Conservation (phyloP, 768 basidiomycete genomes). For the Termitomyces sp. region DNA sequence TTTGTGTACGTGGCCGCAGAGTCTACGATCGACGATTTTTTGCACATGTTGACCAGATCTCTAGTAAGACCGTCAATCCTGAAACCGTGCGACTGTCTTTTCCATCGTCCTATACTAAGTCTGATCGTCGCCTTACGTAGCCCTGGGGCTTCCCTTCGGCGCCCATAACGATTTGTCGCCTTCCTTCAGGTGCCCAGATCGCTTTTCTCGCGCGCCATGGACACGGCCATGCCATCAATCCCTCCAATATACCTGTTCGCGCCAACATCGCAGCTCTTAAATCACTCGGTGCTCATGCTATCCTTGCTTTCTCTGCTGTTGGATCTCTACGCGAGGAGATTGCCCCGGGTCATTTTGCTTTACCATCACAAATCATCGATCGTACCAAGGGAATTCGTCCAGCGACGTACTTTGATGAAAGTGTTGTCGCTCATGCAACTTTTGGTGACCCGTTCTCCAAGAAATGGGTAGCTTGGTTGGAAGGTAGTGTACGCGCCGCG, state of each 20-base stretch:
- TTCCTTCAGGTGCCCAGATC: conserved; percentile 72
- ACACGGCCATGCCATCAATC: conserved; percentile 67
- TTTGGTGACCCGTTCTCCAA: conserved; percentile 90
- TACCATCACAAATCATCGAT: conserved; percentile 93
- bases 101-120: not conserved
- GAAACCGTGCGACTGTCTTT: conserved; percentile 55
- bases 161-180: conserved; percentile 86
- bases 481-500: conserved; percentile 55
- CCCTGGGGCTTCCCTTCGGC: conserved; percentile 93
- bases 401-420: conserved; percentile 76
- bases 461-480: conserved; percentile 60
- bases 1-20: conserved; percentile 63
- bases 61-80: conserved; percentile 70
- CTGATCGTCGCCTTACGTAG: conserved; percentile 28
- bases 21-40: not conserved
- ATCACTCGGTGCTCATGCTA: conserved; percentile 79
- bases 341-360: conserved; percentile 79
- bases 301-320: conserved; percentile 94
- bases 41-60: not conserved
- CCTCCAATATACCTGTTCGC: conserved; percentile 75
- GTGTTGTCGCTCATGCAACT: conserved; percentile 85
- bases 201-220: conserved; percentile 96
- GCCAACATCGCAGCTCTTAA: conserved; percentile 97
- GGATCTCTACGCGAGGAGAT: conserved; percentile 94
- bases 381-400: conserved; percentile 93